Evolutionary conservation across 164 flowering plant species (phyloP), one percentile per base, ranked within the genome.

Genomic region (Paratinospora sagittata): DNA sequence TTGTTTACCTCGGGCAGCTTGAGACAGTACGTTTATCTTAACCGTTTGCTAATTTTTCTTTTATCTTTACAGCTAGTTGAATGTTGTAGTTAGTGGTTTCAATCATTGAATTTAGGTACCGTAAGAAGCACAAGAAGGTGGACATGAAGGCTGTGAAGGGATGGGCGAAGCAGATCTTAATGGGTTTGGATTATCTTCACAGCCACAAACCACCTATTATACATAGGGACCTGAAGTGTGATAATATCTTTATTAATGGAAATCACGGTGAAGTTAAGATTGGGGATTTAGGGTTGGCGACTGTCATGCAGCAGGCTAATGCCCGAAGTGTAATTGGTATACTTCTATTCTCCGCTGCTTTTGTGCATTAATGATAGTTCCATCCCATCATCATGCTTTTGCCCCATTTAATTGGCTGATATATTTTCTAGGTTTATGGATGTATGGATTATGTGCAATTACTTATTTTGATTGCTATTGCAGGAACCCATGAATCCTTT

Each of bases 1-100:
- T 76, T 88, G 67, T 87, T 85, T 79, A 84, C 90, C 62, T 89
- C 94, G 16, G 94, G 94, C 14, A 88, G 85, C 78, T 79, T 89
- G 70, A 83, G 90, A 76, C 90, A 83, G 91, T 89, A 79, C 74
- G 91, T 80, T 66, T 21, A 16, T 39, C 10, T 16, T 52, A 10
- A 52, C 19, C 7, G 6, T 52, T n/a, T n/a, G n/a, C n/a, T n/a
- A n/a, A n/a, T n/a, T n/a, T n/a, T n/a, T n/a, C n/a, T n/a, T n/a
- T 27, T 60, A 39, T 14, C 45, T 41, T 70, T 70, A 8, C 5
- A 16, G 6, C 58, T 2, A 16, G 58, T 52, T 14, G 21, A 16
- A 27, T 58, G 23, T 14, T 14, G 69, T 76, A 2, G 61, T 69
- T 71, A 37, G 52, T 74, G 63, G 49, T 74, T 66, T 27, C 26